phyloP scores from a whole-genome alignment of 2,329 filamentous ascomycete genomes.

The Paecilomyces variotii region DNA sequence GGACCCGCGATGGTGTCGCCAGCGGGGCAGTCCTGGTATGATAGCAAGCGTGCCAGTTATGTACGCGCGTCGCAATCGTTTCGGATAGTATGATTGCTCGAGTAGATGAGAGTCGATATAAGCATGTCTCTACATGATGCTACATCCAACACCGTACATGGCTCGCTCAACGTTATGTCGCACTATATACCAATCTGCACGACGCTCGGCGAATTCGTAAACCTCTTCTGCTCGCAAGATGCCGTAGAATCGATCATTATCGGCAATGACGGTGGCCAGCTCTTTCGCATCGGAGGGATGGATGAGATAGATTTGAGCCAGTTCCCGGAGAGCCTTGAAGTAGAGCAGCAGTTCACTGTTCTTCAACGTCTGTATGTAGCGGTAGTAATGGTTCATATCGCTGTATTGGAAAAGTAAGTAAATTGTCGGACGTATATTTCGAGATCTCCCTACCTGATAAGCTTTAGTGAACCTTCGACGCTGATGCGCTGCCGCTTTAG shows the following conservation, averaged over 20 bases:
- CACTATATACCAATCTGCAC: conserved; percentile 92
- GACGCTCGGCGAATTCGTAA: conserved; percentile 88
- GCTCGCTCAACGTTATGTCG: conserved; percentile 83
- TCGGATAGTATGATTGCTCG: background rate
- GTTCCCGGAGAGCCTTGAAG: conserved; percentile 82
- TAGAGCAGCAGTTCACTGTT: conserved; percentile 82
- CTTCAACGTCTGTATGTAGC: conserved; percentile 70
- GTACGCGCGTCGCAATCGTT: background rate
- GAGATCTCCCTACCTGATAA: conserved; percentile 56
- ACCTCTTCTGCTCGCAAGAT: conserved; percentile 95
- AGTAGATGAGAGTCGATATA: conserved; percentile 3
- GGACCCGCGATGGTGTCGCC: background rate
- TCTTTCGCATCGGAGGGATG: conserved; percentile 82
- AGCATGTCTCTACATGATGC: conserved; percentile 58
- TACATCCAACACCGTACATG: conserved; percentile 93
- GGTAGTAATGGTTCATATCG: conserved; percentile 90
- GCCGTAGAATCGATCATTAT: conserved; percentile 79
- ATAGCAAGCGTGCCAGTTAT: background rate
- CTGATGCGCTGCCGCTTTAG: conserved; percentile 91
- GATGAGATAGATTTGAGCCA: conserved; percentile 93
- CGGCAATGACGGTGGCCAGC: conserved; percentile 89
- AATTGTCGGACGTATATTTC: background rate
- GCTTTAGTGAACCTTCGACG: conserved; percentile 77
- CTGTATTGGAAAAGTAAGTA: conserved; percentile 34
- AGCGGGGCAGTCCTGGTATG: background rate